Conservation (phyloP, 192 early-diverging fungal genomes). For the Coemansia sp. region DNA sequence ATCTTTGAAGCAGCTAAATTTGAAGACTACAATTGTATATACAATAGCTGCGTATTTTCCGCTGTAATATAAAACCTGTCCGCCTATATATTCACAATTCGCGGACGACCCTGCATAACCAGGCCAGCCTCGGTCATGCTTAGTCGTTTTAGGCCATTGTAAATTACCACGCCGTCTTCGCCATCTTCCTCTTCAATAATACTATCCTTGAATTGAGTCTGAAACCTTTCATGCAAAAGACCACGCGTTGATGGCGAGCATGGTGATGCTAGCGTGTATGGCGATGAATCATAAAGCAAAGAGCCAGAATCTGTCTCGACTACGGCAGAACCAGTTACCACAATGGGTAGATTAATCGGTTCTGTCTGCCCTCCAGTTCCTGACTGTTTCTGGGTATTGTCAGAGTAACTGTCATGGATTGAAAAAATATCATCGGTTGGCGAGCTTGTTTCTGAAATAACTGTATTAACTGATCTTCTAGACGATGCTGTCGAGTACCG, state of each 20-base stretch:
- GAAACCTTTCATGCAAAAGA: slow-evolving; percentile 30
- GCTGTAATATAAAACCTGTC: too few species aligned
- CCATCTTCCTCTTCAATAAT: slow-evolving; percentile 43
- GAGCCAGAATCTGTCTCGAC: neutral
- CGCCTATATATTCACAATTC: slow-evolving; percentile 33
- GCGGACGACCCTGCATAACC: slow-evolving; percentile 29
- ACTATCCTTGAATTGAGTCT: slow-evolving; percentile 7
- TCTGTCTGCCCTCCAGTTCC: neutral
- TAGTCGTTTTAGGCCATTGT: slow-evolving; percentile 45
- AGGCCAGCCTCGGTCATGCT: slow-evolving; percentile 30
- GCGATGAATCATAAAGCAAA: slow-evolving; percentile 2
- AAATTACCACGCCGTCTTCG: slow-evolving; percentile 33
- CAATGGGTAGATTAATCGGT: neutral
- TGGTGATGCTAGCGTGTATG: slow-evolving; percentile 4
- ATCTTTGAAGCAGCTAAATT: neutral
- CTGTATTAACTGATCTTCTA: slow-evolving; percentile 2
- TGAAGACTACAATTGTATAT: neutral
- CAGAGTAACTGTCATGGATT: neutral
- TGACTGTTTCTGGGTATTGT: neutral
- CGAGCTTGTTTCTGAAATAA: slow-evolving; percentile 9
- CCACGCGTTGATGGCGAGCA: slow-evolving; percentile 14
- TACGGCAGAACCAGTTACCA: neutral
- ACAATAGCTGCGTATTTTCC: too few species aligned
- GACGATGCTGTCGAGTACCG: neutral
- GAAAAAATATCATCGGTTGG: neutral